Base-by-base conservation (phyloP, 1,139 yeast genomes). In the Nakaseomyces bracarensis region DNA sequence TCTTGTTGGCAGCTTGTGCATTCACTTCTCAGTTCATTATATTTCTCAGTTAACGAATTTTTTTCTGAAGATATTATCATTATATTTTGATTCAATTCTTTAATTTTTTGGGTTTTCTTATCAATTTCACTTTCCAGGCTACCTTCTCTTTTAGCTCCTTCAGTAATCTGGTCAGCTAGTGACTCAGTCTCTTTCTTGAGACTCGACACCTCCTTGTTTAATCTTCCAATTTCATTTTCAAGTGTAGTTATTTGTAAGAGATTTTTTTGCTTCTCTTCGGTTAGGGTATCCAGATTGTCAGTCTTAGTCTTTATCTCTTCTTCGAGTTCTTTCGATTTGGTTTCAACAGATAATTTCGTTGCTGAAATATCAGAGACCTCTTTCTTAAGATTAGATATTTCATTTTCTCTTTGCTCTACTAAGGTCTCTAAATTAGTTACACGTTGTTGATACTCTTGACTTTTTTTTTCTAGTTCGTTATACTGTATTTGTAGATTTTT, bases 301-400 rank as follows among this genome's bases (percentile, higher is more conserved):
- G 22, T 28, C 29, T 38, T 39, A 6, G 5, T 21, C 11, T 7
- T 18, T 14, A 44, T 22, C 19, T 27, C 15, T 23, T 40, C 22
- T 27, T 37, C 39, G 11, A 31, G 44, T 9, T 11, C 7, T 6
- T 41, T 38, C 11, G 41, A 4, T n/a, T 38, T 16, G 2, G 18
- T 22, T 23, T 44, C 48, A 6, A 39, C 15, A 1, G 30, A 25
- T 3, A 22, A 19, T 22, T 45, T 46, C 19, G 44, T 43, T 1
- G 40, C 29, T 4, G 40, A 39, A 2, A 36, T 36, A n/a, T 40
- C 36, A 13, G 36, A 38, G 4, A 39, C 9, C 11, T 43, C 41
- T 19, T 43, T 41, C 11, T 46, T 40, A 11, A 53, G 21, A 51
- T 27, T 26, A 18, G 20, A 21, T 3, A 41, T 51, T 15, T 48